Conservation (phyloP, 805 yeast genomes). For the baker's yeast (Saccharomyces cerevisiae) region DNA sequence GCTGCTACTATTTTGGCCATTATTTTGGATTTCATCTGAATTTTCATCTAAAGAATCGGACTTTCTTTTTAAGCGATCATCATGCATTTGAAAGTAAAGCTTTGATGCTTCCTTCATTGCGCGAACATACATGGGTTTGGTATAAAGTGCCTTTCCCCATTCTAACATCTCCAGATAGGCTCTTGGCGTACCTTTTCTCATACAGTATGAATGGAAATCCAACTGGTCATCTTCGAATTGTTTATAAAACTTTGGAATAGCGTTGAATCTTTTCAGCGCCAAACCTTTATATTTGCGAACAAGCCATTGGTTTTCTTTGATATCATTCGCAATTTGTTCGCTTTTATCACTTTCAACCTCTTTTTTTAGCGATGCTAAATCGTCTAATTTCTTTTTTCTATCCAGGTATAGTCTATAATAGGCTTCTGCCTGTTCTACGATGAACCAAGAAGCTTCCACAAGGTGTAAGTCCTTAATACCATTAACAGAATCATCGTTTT, state of each 20-base stretch:
- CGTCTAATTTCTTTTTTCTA: slow-evolving; percentile 17
- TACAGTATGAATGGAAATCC: slow-evolving; percentile 89
- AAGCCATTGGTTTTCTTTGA: slow-evolving; percentile 37
- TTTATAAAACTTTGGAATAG: slow-evolving; percentile 58
- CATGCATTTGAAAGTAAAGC: slow-evolving; percentile 40
- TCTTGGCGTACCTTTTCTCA: slow-evolving; percentile 84
- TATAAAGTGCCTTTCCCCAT: slow-evolving; percentile 75
- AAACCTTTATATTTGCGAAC: slow-evolving; percentile 50
- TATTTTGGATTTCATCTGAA: slow-evolving; percentile 6
- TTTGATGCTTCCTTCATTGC: slow-evolving; percentile 57
- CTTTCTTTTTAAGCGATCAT: slow-evolving; percentile 9
- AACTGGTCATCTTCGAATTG: slow-evolving; percentile 76
- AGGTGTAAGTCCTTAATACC: slow-evolving; percentile 80
- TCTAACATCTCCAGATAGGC: slow-evolving; percentile 65
- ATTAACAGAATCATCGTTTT: slow-evolving; percentile 69
- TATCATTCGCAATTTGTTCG: slow-evolving; percentile 11
- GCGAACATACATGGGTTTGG: slow-evolving; percentile 64
- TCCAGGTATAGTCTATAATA: slow-evolving; percentile 52
- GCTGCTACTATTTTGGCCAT: slow-evolving; percentile 19
- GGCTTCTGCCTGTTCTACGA: slow-evolving; percentile 78
- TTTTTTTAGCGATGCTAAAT: slow-evolving; percentile 3
- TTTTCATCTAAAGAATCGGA: slow-evolving; percentile 7
- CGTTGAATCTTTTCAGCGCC: slow-evolving; percentile 68
- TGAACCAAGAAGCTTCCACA: slow-evolving; percentile 89
- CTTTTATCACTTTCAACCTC: slow-evolving; percentile 4